These are phyloP conservation scores for Diaporthe vexans DNA, from an alignment of 2,329 filamentous ascomycete genomes.

Conservation along the genomic window DNA sequence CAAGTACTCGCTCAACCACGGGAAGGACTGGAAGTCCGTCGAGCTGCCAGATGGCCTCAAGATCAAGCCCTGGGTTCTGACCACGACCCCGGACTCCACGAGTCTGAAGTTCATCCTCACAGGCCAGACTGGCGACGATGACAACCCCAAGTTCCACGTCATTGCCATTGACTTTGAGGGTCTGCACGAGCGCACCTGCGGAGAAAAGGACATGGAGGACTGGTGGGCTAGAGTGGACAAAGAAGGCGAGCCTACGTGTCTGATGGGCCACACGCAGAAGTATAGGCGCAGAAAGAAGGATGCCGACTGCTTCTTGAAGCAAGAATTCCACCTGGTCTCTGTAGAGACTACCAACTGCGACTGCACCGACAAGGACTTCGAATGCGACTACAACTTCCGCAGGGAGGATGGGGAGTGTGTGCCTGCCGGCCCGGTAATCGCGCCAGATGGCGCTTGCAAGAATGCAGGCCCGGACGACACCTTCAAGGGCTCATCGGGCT, in stretches of 20 bases:
- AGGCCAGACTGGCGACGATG: slow-evolving; percentile 67
- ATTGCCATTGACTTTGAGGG: slow-evolving; percentile 87
- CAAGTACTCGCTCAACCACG: slow-evolving; percentile 89
- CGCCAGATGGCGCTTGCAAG: slow-evolving; percentile 82
- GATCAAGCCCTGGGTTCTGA: slow-evolving; percentile 80
- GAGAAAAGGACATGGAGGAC: slow-evolving; percentile 82
- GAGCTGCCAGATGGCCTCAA: slow-evolving; percentile 76
- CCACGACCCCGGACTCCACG: slow-evolving; percentile 92
- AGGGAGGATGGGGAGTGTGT: slow-evolving; percentile 79
- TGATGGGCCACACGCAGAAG: slow-evolving; percentile 96
- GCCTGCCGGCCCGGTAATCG: slow-evolving; percentile 70
- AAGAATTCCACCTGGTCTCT: slow-evolving; percentile 84
- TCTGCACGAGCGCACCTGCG: slow-evolving; percentile 85
- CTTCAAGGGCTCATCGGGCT: slow-evolving; percentile 90
- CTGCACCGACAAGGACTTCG: slow-evolving; percentile 88
- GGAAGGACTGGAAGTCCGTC: slow-evolving; percentile 83
- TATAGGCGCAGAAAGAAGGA: slow-evolving; percentile 88
- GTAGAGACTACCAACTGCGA: slow-evolving; percentile 81
- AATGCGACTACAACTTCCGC: slow-evolving; percentile 95
- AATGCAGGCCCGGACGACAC: slow-evolving; percentile 73
- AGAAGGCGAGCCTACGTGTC: slow-evolving; percentile 84
- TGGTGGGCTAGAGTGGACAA: slow-evolving; percentile 90
- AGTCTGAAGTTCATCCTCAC: slow-evolving; percentile 91
- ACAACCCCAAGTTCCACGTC: slow-evolving; percentile 68
- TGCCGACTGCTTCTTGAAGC: slow-evolving; percentile 89